Percentiles rank a stretch among this genome's conserved stretches.
phyloP scores from a whole-genome alignment of 1,284 basidiomycete genomes.

The Boletus sp. region DNA sequence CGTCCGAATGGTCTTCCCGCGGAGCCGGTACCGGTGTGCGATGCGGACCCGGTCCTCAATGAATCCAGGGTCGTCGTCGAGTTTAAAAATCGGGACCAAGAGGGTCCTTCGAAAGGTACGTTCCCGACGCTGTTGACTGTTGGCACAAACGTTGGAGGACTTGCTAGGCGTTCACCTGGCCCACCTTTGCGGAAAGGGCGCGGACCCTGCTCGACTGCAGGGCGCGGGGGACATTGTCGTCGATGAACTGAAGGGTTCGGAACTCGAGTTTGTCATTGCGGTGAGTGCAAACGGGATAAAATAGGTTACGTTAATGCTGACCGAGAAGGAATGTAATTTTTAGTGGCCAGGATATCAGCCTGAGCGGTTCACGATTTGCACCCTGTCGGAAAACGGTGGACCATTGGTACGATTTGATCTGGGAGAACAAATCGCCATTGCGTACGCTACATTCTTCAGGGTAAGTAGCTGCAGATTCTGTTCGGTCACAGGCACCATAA shows the following conservation, averaged over 20 bases:
- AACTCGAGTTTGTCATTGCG: slow-evolving; percentile 1
- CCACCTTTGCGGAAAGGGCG: background rate
- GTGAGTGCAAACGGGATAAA: slow-evolving; percentile 2
- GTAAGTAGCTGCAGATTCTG: slow-evolving; percentile 1
- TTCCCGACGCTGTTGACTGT: background rate
- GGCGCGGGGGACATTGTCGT: slow-evolving; percentile 5
- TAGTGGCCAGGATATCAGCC: slow-evolving; percentile 21
- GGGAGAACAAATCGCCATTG: background rate
- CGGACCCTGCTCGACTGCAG: background rate
- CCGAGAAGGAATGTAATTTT: background rate
- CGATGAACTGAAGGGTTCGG: no score
- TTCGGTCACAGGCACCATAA: background rate
- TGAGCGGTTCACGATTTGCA: background rate
- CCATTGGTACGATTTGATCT: slow-evolving; percentile 9
- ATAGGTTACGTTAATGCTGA: background rate
- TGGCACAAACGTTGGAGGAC: no score
- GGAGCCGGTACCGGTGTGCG: background rate
- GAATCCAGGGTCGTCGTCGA: background rate
- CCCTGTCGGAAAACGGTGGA: background rate
- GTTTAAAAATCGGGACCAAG: background rate
- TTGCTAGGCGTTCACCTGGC: background rate
- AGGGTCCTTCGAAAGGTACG: slow-evolving; percentile 4
- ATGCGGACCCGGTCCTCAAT: no score
- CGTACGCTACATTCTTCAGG: slow-evolving; percentile 9
- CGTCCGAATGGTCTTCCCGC: background rate